These are phyloP conservation scores for Ceratobasidium sp. DNA, from an alignment of 1,284 basidiomycete genomes.

Conservation along the genomic window DNA sequence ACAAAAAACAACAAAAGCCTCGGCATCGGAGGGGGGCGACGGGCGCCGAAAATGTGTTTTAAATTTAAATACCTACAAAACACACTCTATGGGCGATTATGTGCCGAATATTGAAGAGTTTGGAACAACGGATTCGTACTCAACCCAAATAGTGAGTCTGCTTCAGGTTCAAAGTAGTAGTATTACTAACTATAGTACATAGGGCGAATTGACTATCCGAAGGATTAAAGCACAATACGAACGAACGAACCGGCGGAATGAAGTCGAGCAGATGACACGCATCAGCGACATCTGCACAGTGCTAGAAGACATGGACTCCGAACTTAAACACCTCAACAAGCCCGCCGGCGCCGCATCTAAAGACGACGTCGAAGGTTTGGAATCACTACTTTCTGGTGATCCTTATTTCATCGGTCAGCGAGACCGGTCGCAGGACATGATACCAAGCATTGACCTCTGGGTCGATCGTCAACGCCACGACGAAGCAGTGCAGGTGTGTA, in stretches of 20 bases:
- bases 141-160: slow-evolving; percentile 51
- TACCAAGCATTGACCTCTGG: slow-evolving; percentile 4
- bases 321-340: not conserved
- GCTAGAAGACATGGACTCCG: slow-evolving; percentile 1
- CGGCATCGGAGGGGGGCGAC: not conserved
- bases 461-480: not conserved
- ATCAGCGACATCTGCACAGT: not conserved
- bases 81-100: slow-evolving; percentile 5
- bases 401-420: slow-evolving; percentile 1
- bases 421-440: slow-evolving; percentile 8
- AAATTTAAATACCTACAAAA: slow-evolving; percentile 3
- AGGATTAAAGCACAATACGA: slow-evolving; percentile 42
- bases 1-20: too few relatives aligned
- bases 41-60: too few relatives aligned
- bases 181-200: not conserved
- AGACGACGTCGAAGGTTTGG: not conserved
- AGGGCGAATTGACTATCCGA: slow-evolving; percentile 52
- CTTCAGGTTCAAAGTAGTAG: not conserved
- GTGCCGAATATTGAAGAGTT: not conserved
- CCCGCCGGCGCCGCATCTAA: too few relatives aligned
- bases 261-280: slow-evolving; percentile 19
- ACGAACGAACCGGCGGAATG: not conserved
- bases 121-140: slow-evolving; percentile 24
- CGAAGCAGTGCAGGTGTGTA: slow-evolving; percentile 8
- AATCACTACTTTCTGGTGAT: not conserved